These are phyloP conservation scores for Fusarium pseudonygamai DNA, from an alignment of 2,329 filamentous ascomycete species.

Conservation along the genomic window DNA sequence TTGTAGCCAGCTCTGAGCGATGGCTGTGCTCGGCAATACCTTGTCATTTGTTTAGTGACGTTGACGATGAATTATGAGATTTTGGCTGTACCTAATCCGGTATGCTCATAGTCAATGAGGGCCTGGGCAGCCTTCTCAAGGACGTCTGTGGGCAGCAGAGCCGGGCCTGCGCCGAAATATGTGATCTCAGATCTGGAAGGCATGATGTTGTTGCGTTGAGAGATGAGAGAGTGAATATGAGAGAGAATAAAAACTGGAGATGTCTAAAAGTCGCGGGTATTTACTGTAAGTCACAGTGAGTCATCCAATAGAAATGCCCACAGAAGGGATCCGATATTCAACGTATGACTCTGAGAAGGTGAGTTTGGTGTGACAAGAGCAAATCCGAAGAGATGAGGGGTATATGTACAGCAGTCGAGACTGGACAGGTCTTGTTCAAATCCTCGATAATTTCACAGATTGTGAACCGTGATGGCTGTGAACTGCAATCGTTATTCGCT, in stretches of 20 bases:
- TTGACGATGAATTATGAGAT: background rate
- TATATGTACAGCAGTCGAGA: background rate
- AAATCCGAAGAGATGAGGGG: slow-evolving; percentile 1
- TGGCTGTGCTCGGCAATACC: slow-evolving; percentile 87
- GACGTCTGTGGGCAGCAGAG: slow-evolving; percentile 83
- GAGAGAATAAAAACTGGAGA: slow-evolving; percentile 24
- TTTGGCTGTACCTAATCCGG: slow-evolving; percentile 71
- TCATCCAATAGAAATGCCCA: slow-evolving; percentile 40
- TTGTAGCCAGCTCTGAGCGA: slow-evolving; percentile 79
- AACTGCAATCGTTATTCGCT: slow-evolving; percentile 32
- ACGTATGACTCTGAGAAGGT: slow-evolving; percentile 25
- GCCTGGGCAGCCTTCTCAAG: slow-evolving; percentile 80
- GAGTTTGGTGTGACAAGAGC: background rate
- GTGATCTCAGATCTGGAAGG: slow-evolving; percentile 77
- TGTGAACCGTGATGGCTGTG: slow-evolving; percentile 13
- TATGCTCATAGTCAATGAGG: slow-evolving; percentile 82
- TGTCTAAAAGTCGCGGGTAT: slow-evolving; percentile 13
- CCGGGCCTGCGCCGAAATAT: slow-evolving; percentile 92
- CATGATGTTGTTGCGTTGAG: slow-evolving; percentile 57
- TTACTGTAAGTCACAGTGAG: slow-evolving; percentile 25
- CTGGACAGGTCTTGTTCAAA: background rate
- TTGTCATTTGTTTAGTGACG: background rate
- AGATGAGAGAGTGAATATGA: slow-evolving; percentile 16
- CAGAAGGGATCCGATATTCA: slow-evolving; percentile 18
- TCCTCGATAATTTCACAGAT: slow-evolving; percentile 3